Conservation (phyloP, 2,329 filamentous ascomycete genomes). For the Dendryphion nanum region DNA sequence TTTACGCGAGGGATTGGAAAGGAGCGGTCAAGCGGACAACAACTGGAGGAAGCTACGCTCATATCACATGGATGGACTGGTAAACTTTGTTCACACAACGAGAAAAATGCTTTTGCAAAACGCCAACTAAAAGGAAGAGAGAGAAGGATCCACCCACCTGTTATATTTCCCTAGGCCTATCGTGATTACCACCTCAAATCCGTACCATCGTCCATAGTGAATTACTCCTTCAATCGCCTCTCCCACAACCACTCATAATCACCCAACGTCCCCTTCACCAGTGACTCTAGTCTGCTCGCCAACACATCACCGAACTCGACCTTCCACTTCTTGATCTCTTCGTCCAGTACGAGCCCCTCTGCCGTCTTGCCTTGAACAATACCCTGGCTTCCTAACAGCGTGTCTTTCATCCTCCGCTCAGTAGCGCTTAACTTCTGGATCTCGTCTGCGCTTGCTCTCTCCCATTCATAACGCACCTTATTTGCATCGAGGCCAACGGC, state of each 20-base stretch:
- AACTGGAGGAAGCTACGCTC: too few species aligned
- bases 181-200: too few species aligned
- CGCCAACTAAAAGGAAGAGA: too few species aligned
- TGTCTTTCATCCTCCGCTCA: conserved; percentile 19
- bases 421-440: conserved; percentile 1
- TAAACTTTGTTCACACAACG: too few species aligned
- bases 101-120: too few species aligned
- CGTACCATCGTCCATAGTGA: too few species aligned
- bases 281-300: conserved; percentile 7
- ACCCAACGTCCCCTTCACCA: conserved; percentile 10
- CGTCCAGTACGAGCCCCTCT: conserved; percentile 4
- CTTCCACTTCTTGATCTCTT: conserved; percentile 12
- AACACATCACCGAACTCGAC: conserved; percentile 18
- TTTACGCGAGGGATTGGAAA: too few species aligned
- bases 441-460: conserved; percentile 7
- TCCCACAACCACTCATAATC: conserved; percentile 17
- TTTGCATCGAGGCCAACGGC: conserved; percentile 12
- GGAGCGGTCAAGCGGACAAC: too few species aligned
- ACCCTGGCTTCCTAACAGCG: conserved; percentile 15
- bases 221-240: conserved; percentile 7
- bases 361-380: conserved; percentile 13
- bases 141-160: too few species aligned
- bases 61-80: too few species aligned
- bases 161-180: too few species aligned
- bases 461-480: conserved; percentile 12